These are phyloP conservation scores for Cruciata laevipes DNA, from an alignment of 257 asterid genomes.

Conservation along the genomic window DNA sequence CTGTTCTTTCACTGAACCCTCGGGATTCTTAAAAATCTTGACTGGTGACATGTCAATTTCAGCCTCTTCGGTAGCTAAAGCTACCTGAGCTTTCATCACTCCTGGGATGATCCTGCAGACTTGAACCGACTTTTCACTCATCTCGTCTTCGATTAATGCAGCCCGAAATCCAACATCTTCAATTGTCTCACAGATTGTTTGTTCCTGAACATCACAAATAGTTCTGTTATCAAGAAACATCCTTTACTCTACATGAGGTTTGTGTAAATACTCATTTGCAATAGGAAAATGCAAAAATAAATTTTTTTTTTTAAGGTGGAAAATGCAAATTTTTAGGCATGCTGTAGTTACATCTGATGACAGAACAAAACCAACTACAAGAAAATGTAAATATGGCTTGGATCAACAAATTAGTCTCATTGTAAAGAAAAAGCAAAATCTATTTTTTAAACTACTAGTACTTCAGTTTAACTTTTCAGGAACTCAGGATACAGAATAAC, in stretches of 20 bases:
- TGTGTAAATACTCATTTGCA: no score
- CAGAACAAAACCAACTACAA: neutral
- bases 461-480: neutral
- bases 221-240: neutral
- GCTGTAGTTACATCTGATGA: neutral
- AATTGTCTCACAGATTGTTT: conserved; percentile 30
- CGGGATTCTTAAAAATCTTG: no score
- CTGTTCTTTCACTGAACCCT: no score
- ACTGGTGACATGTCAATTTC: no score
- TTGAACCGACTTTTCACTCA: conserved; percentile 18
- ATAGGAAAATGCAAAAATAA: no score
- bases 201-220: conserved; percentile 17
- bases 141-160: conserved; percentile 20
- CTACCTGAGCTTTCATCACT: conserved; percentile 30
- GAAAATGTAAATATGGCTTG: neutral
- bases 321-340: no score
- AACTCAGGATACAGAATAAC: neutral
- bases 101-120: conserved; percentile 32
- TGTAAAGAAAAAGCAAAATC: no score
- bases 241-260: no score
- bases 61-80: conserved; percentile 40
- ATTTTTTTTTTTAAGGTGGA: no score
- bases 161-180: conserved; percentile 39
- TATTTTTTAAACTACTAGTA: no score
- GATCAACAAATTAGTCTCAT: no score